phyloP scores from a whole-genome alignment of 371 early-diverging fungal genomes.

The Blakeslea trispora region DNA sequence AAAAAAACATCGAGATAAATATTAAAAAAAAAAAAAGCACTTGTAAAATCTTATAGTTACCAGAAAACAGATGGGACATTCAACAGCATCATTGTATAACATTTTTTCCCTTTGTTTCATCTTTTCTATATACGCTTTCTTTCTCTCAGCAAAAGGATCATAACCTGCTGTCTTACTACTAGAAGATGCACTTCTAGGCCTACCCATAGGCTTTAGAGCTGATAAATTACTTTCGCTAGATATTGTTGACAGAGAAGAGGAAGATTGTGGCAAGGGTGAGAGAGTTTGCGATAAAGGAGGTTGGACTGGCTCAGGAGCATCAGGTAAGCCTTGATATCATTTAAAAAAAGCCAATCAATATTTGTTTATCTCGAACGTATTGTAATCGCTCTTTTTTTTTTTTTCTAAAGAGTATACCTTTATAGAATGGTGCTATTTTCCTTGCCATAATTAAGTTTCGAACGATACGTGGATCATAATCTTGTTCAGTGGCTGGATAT shows the following conservation, averaged over 20 bases:
- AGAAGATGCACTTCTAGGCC: slow-evolving; percentile 41
- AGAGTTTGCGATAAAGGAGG: slow-evolving; percentile 15
- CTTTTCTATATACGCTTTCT: slow-evolving; percentile 34
- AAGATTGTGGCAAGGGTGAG: slow-evolving; percentile 25
- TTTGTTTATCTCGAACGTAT: not conserved
- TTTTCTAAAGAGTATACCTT: too few relatives aligned
- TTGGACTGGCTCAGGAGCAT: slow-evolving; percentile 42
- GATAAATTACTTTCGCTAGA: slow-evolving; percentile 1
- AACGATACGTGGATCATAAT: slow-evolving; percentile 79
- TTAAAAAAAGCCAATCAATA: too few relatives aligned
- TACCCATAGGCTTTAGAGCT: not conserved
- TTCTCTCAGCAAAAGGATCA: slow-evolving; percentile 25
- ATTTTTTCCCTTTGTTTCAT: slow-evolving; percentile 42
- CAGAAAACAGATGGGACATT: slow-evolving; percentile 94
- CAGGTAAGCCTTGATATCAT: slow-evolving; percentile 30
- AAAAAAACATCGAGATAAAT: too few relatives aligned
- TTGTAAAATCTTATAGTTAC: slow-evolving; percentile 50
- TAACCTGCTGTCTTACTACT: slow-evolving; percentile 18
- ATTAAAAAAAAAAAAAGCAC: slow-evolving; percentile 4
- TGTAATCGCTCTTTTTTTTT: slow-evolving; percentile 9
- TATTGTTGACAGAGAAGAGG: slow-evolving; percentile 18
- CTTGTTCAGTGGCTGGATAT: slow-evolving; percentile 69
- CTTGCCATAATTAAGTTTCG: slow-evolving; percentile 75
- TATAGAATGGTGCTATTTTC: slow-evolving; percentile 87
- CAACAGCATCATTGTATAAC: slow-evolving; percentile 70